Conservation (phyloP, 2,329 filamentous ascomycete genomes). For the Phaeomoniella chlamydospora region DNA sequence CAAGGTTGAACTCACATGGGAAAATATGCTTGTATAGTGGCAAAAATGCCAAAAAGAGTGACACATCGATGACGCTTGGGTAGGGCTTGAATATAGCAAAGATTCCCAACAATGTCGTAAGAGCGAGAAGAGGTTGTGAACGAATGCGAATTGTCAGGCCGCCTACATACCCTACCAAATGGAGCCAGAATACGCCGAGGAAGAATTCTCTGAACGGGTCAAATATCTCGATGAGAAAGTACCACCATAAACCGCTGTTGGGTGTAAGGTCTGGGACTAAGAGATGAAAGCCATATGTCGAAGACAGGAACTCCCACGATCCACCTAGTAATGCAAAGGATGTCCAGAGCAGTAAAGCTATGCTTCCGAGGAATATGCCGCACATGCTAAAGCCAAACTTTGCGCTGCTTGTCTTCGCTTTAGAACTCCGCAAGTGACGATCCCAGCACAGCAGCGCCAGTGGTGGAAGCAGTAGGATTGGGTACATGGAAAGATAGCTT, state of each 20-base stretch:
- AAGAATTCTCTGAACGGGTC: slow-evolving; percentile 97
- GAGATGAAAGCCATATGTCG: slow-evolving; percentile 87
- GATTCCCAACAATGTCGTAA: slow-evolving; percentile 73
- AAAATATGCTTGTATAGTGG: slow-evolving; percentile 85
- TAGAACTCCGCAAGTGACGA: slow-evolving; percentile 28
- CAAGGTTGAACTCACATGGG: slow-evolving; percentile 41
- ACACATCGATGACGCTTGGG: slow-evolving; percentile 80
- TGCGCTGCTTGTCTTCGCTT: slow-evolving; percentile 14
- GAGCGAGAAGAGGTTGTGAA: slow-evolving; percentile 71
- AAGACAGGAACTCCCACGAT: slow-evolving; percentile 76
- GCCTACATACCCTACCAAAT: slow-evolving; percentile 78
- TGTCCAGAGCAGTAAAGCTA: slow-evolving; percentile 35
- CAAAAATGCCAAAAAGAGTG: slow-evolving; percentile 68
- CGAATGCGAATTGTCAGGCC: slow-evolving; percentile 72
- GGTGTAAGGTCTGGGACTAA: slow-evolving; percentile 84
- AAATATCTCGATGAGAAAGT: slow-evolving; percentile 99
- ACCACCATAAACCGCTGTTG: slow-evolving; percentile 97
- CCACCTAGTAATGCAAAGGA: slow-evolving; percentile 60
- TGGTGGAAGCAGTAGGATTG: slow-evolving; percentile 71
- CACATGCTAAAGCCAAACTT: slow-evolving; percentile 44
- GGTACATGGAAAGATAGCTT: slow-evolving; percentile 85
- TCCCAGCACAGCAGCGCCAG: slow-evolving; percentile 71
- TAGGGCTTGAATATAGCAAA: slow-evolving; percentile 97
- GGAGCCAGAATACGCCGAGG: slow-evolving; percentile 94
- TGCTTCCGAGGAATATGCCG: slow-evolving; percentile 35